These are phyloP conservation scores for Teratosphaeriaceae sp. DNA, from an alignment of 2,329 filamentous ascomycete species.

Conservation along the genomic window DNA sequence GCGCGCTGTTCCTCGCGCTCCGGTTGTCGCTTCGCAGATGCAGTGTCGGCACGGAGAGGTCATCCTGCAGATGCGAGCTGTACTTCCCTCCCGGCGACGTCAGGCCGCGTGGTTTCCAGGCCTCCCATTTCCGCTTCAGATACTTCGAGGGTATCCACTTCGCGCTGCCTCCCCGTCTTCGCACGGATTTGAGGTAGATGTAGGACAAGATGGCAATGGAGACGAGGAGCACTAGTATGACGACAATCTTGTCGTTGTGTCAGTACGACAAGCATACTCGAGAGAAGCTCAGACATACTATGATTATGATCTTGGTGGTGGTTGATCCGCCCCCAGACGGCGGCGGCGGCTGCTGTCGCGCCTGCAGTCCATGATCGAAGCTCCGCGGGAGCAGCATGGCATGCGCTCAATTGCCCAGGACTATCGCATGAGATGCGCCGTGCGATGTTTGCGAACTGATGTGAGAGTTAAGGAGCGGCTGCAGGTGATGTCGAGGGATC, in stretches of 20 bases:
- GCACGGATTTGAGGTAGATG: conserved; percentile 16
- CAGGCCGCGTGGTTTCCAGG: conserved; percentile 22
- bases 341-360: conserved; percentile 1
- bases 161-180: conserved; percentile 20
- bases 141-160: conserved; percentile 26
- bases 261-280: not conserved
- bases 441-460: not conserved
- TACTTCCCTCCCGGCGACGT: conserved; percentile 23
- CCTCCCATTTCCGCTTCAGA: conserved; percentile 28
- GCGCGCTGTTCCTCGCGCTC: conserved; percentile 17
- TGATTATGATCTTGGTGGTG: not conserved
- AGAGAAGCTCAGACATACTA: not conserved
- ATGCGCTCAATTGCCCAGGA: not conserved
- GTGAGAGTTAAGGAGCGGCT: not conserved
- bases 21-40: conserved; percentile 19
- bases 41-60: conserved; percentile 17
- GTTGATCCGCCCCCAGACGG: not conserved
- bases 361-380: not conserved
- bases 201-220: conserved; percentile 12
- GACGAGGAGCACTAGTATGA: conserved; percentile 11
- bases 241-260: conserved; percentile 5
- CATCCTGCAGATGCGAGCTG: conserved; percentile 24
- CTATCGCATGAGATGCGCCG: not conserved
- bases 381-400: conserved; percentile 3
- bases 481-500: not conserved